phyloP scores from a whole-genome alignment of 164 flowering plant species.

The Berberis thunbergii region DNA sequence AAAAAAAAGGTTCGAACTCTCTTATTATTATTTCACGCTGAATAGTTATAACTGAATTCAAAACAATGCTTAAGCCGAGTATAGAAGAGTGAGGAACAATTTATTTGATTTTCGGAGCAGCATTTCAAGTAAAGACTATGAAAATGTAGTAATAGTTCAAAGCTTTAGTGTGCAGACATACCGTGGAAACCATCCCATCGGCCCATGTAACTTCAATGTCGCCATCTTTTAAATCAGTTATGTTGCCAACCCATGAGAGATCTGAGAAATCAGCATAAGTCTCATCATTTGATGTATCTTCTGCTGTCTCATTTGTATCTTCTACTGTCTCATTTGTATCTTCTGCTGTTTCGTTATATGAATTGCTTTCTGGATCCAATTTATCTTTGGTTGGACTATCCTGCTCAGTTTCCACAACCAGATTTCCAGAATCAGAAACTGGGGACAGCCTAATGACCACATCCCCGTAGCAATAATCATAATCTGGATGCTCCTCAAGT shows the following conservation, averaged over 20 bases:
- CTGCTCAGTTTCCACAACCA: conserved; percentile 18
- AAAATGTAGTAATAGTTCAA: neutral
- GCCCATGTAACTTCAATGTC: conserved; percentile 99
- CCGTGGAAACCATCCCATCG: conserved; percentile 93
- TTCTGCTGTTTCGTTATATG: conserved; percentile 6
- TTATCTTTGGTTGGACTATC: no score
- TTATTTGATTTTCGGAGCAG: no score
- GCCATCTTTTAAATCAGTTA: conserved; percentile 85
- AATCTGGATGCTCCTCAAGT: conserved; percentile 92
- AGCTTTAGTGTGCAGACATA: conserved; percentile 16
- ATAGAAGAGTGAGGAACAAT: no score
- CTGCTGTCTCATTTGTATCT: conserved; percentile 21
- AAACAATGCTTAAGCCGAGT: no score
- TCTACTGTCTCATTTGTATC: conserved; percentile 14
- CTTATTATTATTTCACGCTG: no score
- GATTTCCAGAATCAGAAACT: conserved; percentile 17
- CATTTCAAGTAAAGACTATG: no score
- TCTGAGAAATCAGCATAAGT: conserved; percentile 33
- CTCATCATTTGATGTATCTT: conserved; percentile 24
- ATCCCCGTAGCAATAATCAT: conserved; percentile 97
- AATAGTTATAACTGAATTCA: no score
- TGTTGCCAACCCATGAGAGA: conserved; percentile 97
- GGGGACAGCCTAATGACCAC: conserved; percentile 82
- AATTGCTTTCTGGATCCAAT: no score
- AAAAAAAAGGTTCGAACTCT: no score